phyloP scores from a whole-genome alignment of 1,139 yeast species.

The Pneumocystis jirovecii region DNA sequence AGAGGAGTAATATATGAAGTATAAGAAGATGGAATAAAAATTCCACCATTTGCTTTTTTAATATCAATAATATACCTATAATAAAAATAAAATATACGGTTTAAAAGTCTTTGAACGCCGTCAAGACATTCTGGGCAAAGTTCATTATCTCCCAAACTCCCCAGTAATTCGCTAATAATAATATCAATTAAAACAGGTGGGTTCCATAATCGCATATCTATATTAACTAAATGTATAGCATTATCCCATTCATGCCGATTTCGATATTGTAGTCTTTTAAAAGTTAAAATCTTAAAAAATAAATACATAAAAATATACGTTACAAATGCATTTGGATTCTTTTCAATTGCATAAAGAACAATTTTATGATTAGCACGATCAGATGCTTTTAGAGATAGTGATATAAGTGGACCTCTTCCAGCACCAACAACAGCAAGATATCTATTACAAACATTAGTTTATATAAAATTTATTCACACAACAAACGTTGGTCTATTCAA shows the following conservation, averaged over 20 bases:
- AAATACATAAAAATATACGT: constrained; percentile 16
- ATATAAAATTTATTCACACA: neutral
- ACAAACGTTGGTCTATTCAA: neutral
- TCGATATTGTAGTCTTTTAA: constrained; percentile 25
- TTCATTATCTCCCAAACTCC: constrained; percentile 88
- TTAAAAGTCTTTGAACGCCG: constrained; percentile 22
- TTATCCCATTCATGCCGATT: constrained; percentile 34
- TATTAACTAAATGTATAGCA: constrained; percentile 35
- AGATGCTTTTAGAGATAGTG: constrained; percentile 34
- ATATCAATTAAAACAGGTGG: constrained; percentile 33
- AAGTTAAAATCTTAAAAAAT: constrained; percentile 1
- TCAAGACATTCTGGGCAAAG: constrained; percentile 63
- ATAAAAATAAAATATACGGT: constrained; percentile 11
- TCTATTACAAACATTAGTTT: neutral
- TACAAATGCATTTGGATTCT: constrained; percentile 47
- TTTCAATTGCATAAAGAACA: constrained; percentile 48
- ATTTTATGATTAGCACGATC: constrained; percentile 23
- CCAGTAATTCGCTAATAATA: constrained; percentile 66
- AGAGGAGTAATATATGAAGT: constrained; percentile 52
- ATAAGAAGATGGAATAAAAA: constrained; percentile 53
- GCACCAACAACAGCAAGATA: constrained; percentile 61
- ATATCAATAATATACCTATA: neutral
- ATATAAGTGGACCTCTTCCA: constrained; percentile 70
- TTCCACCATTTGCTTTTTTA: constrained; percentile 18
- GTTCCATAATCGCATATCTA: constrained; percentile 43